Base-by-base conservation (phyloP, 2,329 filamentous ascomycete genomes). In the Allantophomopsis lycopodina region DNA sequence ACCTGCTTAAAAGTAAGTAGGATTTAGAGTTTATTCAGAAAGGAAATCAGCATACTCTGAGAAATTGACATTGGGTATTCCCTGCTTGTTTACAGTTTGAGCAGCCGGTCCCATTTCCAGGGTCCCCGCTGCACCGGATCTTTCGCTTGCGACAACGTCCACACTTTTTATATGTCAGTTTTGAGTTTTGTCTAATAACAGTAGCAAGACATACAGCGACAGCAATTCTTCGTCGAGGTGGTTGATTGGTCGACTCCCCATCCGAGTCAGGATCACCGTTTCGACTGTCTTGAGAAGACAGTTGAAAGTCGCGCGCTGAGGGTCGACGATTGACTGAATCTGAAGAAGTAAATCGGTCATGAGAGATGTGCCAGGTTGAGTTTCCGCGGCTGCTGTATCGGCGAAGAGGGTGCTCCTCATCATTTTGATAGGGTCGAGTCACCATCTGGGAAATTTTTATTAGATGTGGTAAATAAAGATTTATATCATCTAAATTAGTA, bases 91-190 rank as follows among this genome's bases (percentile, higher is more conserved):
- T 81, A 65, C 89, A 96, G 58, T 88, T 94, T 10, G 71, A 66
- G 60, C 89, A 96, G n/a, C 79, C 77, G 32, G 66, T 62, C n/a
- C 81, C 82, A 52, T 80, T 75, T 23, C 82, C 83, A 28, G 71
- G 68, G 55, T 94, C 86, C 34, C 89, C 89, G 53, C 83, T 94
- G 63, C 89, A 96, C 50, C 85, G 81, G 51, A 96, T 96, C 67
- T 96, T 96, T 43, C 89, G 76, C 63, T 89, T 88, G 44, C 89
- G 77, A 60, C 89, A 96, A 48, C 89, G 77, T 30, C 77, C 76
- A 58, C 89, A 96, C 89, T 95, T 47, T n/a, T 15, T 15, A 17
- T 18, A 36, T 23, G 35, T 16, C 7, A 36, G 18, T 14, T 14
- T 36, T 34, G 4, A 18, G 16, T 18, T 34, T 3, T 34, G 16